Base-by-base conservation (phyloP, 2,329 filamentous ascomycete species). In the Graphilbum sp. region DNA sequence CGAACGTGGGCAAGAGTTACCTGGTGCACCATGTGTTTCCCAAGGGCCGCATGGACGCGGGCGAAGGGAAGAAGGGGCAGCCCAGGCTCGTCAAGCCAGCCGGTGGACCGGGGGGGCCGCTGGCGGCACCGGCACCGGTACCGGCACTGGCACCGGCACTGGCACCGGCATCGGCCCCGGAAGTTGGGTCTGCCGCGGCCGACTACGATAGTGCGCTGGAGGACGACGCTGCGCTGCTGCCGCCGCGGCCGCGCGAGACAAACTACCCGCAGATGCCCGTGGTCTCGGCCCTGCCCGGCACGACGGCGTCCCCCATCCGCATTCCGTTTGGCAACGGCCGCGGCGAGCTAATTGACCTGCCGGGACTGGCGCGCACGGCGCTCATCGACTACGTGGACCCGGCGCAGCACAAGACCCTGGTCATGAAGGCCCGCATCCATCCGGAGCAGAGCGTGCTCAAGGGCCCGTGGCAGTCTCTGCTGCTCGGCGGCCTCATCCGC, bases 1-100 rank as follows among this genome's bases (percentile, higher is more conserved):
- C 86, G 45, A 98, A 98, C 52, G 92, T 96, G 3, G 92, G 90
- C 19, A 98, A 98, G 59, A 96, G 88, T 49, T 79, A 80, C 51
- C 69, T 98, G 2, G 93, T 96, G 43, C 78, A 90, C 48, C 72
- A 76, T 5, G 75, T 95, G 8, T 94, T 87, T 50, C 88, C 92
- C 4, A 88, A 81, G 64, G 76, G 75, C 20, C 66, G 66, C 27
- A 67, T 65, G 59, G 63, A 58, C 11, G 51, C 5, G 59, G 34
- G 4, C 34, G 34, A 10, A n/a, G n/a, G n/a, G n/a, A n/a, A n/a
- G n/a, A n/a, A n/a, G n/a, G n/a, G n/a, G n/a, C n/a, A n/a, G n/a
- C n/a, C n/a, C n/a, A n/a, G n/a, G n/a, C n/a, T n/a, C n/a, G n/a
- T n/a, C n/a, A n/a, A n/a, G n/a, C n/a, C n/a, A n/a, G n/a, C n/a